Evolutionary conservation across 495 filamentous ascomycete genomes (phyloP), one percentile per base, ranked within the genome.

Genomic region (Immersiella caudata): DNA sequence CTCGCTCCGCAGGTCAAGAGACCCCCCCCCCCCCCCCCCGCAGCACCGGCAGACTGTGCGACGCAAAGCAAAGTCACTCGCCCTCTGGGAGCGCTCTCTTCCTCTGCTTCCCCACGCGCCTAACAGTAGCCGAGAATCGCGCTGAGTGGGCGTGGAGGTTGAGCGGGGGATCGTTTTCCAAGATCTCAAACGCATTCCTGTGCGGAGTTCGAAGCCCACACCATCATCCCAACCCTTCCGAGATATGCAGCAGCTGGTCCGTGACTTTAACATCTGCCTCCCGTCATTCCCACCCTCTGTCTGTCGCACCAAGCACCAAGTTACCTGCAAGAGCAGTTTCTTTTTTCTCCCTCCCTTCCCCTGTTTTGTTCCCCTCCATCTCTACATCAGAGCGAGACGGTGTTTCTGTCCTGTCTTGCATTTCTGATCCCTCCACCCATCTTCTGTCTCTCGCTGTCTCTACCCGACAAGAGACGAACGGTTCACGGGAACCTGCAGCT

Each of bases 401-500:
- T 76, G 74, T 77, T 71, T 75, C 63, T 70, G 66, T 33, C 64
- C 58, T 73, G 70, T 75, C 74, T 76, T 72, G 69, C 61, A 68
- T 29, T 24, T 62, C 40, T 70, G 25, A 52, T 49, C 36, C 50
- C n/a, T 8, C 26, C 58, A 26, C 60, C 36, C n/a, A 29, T 52
- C 8, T 33, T 33, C 65, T 74, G 68, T 69, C 61, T 68, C 69
- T 66, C 25, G 55, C 60, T 40, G 64, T 67, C 59, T 64, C 33
- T 69, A 51, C 56, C 35, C 65, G 64, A 68, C 75, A 62, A 60
- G 70, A 60, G 71, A 75, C 71, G 69, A 79, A 77, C 75, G 58
- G 66, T 63, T 76, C 67, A 65, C 79, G 76, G 78, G 67, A 77
- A 78, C 73, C 72, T 74, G 68, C 81, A 75, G 66, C 64, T 66